phyloP scores from a whole-genome alignment of 768 basidiomycete genomes.

The Termitomyces sp. region DNA sequence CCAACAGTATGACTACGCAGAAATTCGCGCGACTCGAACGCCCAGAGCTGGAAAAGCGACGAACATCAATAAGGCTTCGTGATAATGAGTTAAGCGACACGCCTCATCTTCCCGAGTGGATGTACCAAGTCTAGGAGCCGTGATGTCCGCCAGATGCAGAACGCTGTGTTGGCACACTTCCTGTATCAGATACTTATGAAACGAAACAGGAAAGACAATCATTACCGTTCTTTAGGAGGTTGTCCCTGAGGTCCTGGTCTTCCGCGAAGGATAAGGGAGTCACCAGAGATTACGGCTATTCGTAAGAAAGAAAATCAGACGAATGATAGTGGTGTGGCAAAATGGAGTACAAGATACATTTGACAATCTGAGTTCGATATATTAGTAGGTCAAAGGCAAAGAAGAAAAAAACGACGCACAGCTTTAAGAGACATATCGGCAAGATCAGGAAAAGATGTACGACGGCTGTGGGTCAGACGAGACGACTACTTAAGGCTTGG shows the following conservation, averaged over 20 bases:
- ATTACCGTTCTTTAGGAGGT: slow-evolving; percentile 83
- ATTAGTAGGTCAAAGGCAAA: background rate
- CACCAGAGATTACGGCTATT: slow-evolving; percentile 84
- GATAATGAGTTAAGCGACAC: slow-evolving; percentile 10
- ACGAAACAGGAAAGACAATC: background rate
- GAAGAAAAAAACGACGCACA: slow-evolving; percentile 33
- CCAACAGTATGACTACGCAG: slow-evolving; percentile 82
- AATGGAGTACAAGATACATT: slow-evolving; percentile 34
- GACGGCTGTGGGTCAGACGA: background rate
- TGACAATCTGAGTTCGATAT: slow-evolving; percentile 42
- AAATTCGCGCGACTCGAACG: slow-evolving; percentile 92
- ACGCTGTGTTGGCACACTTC: slow-evolving; percentile 42
- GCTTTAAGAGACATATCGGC: slow-evolving; percentile 68
- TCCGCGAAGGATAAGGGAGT: slow-evolving; percentile 80
- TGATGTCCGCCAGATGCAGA: slow-evolving; percentile 83
- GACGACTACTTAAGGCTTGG: background rate
- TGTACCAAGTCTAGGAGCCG: slow-evolving; percentile 81
- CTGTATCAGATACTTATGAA: background rate
- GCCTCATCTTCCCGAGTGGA: slow-evolving; percentile 88
- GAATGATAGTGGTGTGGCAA: slow-evolving; percentile 16
- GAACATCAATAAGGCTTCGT: slow-evolving; percentile 5
- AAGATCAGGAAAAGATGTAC: background rate
- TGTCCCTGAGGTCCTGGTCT: slow-evolving; percentile 77
- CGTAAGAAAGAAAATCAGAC: slow-evolving; percentile 13
- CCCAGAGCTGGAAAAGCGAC: slow-evolving; percentile 57